These are phyloP conservation scores for Collariella sp. DNA, from an alignment of 495 filamentous ascomycete genomes.

Conservation along the genomic window DNA sequence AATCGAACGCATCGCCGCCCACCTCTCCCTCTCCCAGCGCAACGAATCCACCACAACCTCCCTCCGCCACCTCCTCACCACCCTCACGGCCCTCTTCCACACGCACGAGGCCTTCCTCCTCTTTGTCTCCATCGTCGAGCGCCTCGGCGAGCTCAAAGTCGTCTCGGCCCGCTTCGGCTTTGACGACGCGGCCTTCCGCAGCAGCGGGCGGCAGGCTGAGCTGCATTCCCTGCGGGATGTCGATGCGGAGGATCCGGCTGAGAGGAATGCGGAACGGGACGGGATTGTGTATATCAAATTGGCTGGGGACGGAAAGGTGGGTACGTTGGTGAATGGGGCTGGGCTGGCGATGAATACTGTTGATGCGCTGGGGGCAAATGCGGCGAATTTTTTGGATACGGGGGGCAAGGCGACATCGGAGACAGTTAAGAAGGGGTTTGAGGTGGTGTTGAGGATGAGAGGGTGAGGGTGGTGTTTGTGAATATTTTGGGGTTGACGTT, in stretches of 20 bases:
- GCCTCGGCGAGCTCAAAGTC: constrained; percentile 39
- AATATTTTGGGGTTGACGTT: constrained; percentile 85
- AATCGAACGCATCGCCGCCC: constrained; percentile 34
- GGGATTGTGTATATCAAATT: constrained; percentile 67
- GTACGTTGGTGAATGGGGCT: constrained; percentile 78
- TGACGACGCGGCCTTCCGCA: constrained; percentile 70
- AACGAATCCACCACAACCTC: constrained; percentile 21
- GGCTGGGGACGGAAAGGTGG: constrained; percentile 46
- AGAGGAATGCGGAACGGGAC: constrained; percentile 57
- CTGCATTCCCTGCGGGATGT: constrained; percentile 51
- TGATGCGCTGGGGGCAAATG: constrained; percentile 61
- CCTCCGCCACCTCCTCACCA: constrained; percentile 43
- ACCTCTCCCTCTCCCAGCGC: constrained; percentile 18
- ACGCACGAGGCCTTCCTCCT: constrained; percentile 60
- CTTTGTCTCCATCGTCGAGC: constrained; percentile 39
- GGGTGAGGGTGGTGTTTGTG: constrained; percentile 70
- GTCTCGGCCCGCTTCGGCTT: constrained; percentile 51
- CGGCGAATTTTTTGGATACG: constrained; percentile 81
- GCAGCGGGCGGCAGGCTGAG: constrained; percentile 53
- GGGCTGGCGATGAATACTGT: constrained; percentile 91
- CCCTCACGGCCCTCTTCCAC: constrained; percentile 53
- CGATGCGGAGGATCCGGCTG: constrained; percentile 45
- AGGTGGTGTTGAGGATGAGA: constrained; percentile 59
- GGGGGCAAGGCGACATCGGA: constrained; percentile 84
- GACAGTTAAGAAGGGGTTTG: constrained; percentile 70